Base-by-base conservation (phyloP, 495 filamentous ascomycete genomes). In the Penicillium robsamsonii region DNA sequence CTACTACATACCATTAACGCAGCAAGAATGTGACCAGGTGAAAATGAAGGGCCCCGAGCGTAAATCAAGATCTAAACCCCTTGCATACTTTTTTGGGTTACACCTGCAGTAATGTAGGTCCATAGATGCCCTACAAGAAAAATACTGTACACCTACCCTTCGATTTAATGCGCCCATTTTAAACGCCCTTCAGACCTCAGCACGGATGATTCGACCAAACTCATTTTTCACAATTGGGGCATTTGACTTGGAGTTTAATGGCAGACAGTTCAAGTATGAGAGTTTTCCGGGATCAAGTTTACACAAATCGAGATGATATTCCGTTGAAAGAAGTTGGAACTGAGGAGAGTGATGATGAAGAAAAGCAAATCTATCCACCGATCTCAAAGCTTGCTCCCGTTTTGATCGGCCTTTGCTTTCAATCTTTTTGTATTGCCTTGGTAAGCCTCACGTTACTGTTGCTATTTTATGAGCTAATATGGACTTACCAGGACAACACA, bases 371-470 rank as follows among this genome's bases (percentile, higher is more conserved):
- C 18, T 86, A 85, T 59, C 84, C 83, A 1, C 67, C 63, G 3
- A 66, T 63, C 17, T 69, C 72, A 56, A 84, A 77, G 46, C 72
- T 89, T 4, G 63, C 65, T 27, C 68, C 85, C 22, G 85, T 88
- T 44, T 75, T 81, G 0, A 67, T 82, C 50, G 85, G 83, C 33
- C 63, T 89, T 27, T 81, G 78, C 58, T 71, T 88, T 22, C 81
- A 81, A 10, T 79, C 87, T 10, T 86, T 89, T 58, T 81, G 84
- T 46, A 80, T 87, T 66, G 85, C 86, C 2, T 63, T 88, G 70
- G 82, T 85, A 52, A 57, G 75, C 66, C 20, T 50, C 20, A 4
- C 20, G 1, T 17, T n/a, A 40, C 42, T 1, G 15, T 17, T 25
- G 41, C 30, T 9, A 35, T 40, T 41, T 41, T 10, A 15, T 31